Evolutionary conservation across 106 monocot species (phyloP).

Genomic region (Allium sativum): DNA sequence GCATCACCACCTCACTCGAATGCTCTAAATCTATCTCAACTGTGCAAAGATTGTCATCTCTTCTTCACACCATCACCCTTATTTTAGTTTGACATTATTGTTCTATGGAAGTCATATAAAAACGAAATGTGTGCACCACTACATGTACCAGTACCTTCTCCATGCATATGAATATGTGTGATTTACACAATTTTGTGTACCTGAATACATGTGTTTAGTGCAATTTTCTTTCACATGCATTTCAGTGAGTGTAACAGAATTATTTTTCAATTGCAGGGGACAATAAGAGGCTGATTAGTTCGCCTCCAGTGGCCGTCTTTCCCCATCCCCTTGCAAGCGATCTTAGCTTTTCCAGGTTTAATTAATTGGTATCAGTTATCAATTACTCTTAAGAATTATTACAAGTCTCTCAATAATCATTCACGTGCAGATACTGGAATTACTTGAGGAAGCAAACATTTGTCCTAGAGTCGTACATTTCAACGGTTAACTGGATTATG

Average conservation of each 20-base stretch:
- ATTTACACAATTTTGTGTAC: not conserved
- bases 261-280: constrained; percentile 33
- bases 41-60: too few species aligned
- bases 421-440: constrained; percentile 85
- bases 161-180: not conserved
- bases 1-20: too few species aligned
- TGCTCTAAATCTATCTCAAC: too few species aligned
- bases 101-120: too few species aligned
- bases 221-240: not conserved
- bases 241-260: not conserved
- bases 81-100: too few species aligned
- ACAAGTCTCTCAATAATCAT: too few species aligned
- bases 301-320: constrained; percentile 92
- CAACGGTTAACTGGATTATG: constrained; percentile 89
- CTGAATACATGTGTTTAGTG: not conserved
- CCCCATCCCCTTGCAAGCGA: constrained; percentile 98
- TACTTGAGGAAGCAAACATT: constrained; percentile 98
- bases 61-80: too few species aligned
- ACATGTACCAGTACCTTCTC: not conserved
- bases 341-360: constrained; percentile 83
- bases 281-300: constrained; percentile 83
- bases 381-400: not conserved
- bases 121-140: not conserved
- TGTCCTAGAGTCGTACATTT: constrained; percentile 93
- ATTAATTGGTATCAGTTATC: not conserved